Evolutionary conservation across 805 yeast species (phyloP), one percentile per base, ranked within the genome.

Genomic region (Yamadazyma endophytica): DNA sequence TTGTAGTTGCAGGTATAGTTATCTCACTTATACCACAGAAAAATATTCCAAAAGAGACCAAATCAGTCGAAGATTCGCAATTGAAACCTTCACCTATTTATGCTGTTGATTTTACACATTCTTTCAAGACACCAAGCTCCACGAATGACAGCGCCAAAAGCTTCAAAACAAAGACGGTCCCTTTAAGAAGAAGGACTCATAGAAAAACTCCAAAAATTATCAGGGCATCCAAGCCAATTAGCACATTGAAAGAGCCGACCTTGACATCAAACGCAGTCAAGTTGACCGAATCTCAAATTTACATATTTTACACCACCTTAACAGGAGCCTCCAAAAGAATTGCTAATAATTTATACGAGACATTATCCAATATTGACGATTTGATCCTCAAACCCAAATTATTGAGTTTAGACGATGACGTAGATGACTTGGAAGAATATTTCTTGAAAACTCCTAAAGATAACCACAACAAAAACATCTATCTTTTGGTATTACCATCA

Each of bases 381-480:
- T 35, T 61, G 18, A 36, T 38, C 13, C 49, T 56, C 17, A 50
- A 58, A 13, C 82, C 90, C 9, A 67, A 64, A 30, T 52, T 85
- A 23, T 43, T 82, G 33, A 80, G 82, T 50, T 54, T 88, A 32
- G 96, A 89, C 55, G 90, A 88, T 37, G 82, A 75, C 44, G 63
- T 89, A 12, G 82, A 80, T 41, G 96, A 89, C 56, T 59, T 85
- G 31, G 97, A 89, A 47, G 82, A 82, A 36, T 88, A 75, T 54
- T 88, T 88, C 52, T 66, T 85, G 28, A 73, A 71, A 30, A 68
- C 77, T 8, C 94, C 95, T 5, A 39, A 41, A 6, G 43, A 47
- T 24, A 50, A 37, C 6, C 49, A 42, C 17, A 26, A 25, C 18
- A 70, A 77, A 33, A 58, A 73, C 24, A 58, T 86, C 9, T 88